Conservation (phyloP, 23 red algal genomes). For the Cyanidioschyzon merolae region DNA sequence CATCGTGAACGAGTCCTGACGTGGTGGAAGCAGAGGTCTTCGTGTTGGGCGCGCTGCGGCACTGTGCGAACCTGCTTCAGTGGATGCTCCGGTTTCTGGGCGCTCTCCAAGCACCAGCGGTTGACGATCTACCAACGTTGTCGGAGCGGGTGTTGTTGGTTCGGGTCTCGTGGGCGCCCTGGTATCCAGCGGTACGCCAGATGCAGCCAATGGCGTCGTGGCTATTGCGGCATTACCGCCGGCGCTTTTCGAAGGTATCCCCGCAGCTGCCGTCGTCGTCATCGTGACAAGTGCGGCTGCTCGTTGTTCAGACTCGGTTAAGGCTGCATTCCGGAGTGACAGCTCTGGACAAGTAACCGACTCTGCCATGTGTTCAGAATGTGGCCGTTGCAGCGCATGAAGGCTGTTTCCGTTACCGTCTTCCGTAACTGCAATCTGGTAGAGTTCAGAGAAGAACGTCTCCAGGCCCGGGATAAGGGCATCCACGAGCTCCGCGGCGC, state of each 20-base stretch:
- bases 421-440: background rate
- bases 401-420: no score
- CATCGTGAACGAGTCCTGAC: conserved; percentile 3
- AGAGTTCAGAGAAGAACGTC: background rate
- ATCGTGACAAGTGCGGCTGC: background rate
- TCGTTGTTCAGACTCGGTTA: background rate
- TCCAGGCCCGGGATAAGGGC: background rate
- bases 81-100: background rate
- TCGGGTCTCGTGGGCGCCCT: background rate
- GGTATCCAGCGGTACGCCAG: background rate
- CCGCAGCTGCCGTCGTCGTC: background rate
- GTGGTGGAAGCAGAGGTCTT: background rate
- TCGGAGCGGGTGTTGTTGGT: no score
- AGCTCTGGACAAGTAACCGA: no score
- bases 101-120: no score
- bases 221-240: no score
- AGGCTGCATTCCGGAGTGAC: background rate
- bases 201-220: background rate
- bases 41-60: no score
- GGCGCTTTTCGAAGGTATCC: background rate
- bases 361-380: no score
- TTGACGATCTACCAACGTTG: background rate
- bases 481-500: background rate
- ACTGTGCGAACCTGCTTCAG: background rate
- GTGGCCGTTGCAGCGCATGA: no score